Evolutionary conservation across 2,329 filamentous ascomycete genomes (phyloP).

Genomic region (Aspergillus quadricinctus): DNA sequence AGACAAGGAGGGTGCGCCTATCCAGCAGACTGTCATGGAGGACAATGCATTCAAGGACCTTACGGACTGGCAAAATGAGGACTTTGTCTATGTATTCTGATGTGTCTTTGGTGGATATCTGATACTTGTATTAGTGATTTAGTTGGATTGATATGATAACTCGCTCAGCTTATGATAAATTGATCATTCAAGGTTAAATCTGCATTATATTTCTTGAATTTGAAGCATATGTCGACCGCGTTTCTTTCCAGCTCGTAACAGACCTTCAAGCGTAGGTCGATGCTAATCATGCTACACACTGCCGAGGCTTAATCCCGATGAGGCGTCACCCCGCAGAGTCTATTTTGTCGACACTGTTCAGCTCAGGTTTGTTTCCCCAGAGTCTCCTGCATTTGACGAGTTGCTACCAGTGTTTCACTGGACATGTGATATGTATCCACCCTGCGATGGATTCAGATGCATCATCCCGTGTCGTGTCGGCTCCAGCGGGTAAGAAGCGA

Average conservation of each 20-base stretch:
- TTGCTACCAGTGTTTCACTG: background rate
- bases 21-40: constrained; percentile 27
- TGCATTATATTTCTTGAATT: background rate
- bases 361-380: background rate
- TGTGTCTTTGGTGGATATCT: background rate
- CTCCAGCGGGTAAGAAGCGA: constrained; percentile 30
- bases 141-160: background rate
- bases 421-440: background rate
- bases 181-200: background rate
- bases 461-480: constrained; percentile 16
- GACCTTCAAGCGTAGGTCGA: too few relatives aligned
- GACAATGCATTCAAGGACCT: constrained; percentile 55
- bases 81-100: constrained; percentile 58
- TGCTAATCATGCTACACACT: background rate
- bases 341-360: background rate
- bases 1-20: constrained; percentile 25
- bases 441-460: constrained; percentile 19
- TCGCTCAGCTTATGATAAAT: background rate
- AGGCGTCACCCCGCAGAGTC: background rate
- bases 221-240: background rate
- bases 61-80: constrained; percentile 59
- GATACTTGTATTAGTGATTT: background rate
- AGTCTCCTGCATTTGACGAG: background rate
- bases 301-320: background rate
- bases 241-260: background rate